Evolutionary conservation across 2,329 filamentous ascomycete species (phyloP).

Genomic region (Malbranchea cinnamomea): DNA sequence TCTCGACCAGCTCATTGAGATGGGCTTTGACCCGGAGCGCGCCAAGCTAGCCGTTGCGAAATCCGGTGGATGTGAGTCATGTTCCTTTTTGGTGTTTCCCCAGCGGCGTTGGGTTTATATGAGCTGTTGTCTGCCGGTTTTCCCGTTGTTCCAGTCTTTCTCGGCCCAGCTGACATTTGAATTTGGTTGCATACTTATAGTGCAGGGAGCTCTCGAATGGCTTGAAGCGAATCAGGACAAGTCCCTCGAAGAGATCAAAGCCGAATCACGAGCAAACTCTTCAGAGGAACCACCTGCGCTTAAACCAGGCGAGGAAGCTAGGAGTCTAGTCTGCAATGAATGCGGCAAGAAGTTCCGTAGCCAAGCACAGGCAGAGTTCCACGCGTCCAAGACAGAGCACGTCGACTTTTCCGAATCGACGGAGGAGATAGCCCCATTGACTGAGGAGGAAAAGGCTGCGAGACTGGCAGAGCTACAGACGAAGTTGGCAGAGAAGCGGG

Average conservation of each 20-base stretch:
- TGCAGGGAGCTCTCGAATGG: conserved; percentile 87
- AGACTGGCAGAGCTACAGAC: conserved; percentile 35
- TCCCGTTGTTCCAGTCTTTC: background rate
- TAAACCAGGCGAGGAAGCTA: conserved; percentile 54
- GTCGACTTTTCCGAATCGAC: conserved; percentile 85
- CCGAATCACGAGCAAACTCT: conserved; percentile 33
- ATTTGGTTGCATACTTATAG: conserved; percentile 28
- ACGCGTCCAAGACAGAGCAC: conserved; percentile 83
- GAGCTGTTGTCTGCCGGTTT: background rate
- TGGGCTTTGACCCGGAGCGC: conserved; percentile 70
- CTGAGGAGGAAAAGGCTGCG: conserved; percentile 79
- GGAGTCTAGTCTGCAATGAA: conserved; percentile 83
- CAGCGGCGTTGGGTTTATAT: too few species aligned
- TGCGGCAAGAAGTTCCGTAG: conserved; percentile 84
- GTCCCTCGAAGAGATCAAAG: conserved; percentile 33
- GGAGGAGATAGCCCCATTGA: conserved; percentile 79
- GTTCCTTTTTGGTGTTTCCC: background rate
- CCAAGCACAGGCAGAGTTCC: conserved; percentile 69
- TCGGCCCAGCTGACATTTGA: conserved; percentile 7
- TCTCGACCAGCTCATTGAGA: conserved; percentile 46
- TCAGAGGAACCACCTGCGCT: conserved; percentile 49
- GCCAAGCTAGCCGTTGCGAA: conserved; percentile 75
- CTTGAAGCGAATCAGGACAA: conserved; percentile 84
- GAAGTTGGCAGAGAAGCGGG: conserved; percentile 9
- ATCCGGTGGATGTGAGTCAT: conserved; percentile 57